These are phyloP conservation scores for Galium porrigens DNA, from an alignment of 305 asterid genomes.

Conservation along the genomic window DNA sequence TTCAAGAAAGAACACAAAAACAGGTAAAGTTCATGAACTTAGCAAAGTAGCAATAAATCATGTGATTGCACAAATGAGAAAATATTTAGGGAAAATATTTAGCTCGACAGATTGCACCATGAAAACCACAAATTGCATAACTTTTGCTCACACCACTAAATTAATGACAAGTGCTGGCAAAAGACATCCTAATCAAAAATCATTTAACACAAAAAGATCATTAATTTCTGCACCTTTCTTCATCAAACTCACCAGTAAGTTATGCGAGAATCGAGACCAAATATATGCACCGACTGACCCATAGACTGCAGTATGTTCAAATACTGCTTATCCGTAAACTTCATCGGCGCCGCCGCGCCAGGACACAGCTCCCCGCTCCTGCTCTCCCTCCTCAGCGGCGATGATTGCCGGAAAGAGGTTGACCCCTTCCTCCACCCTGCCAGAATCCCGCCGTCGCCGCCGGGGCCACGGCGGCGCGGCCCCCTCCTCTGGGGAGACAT, in stretches of 20 bases:
- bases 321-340: slow-evolving; percentile 59
- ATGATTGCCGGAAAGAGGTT: slow-evolving; percentile 41
- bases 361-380: slow-evolving; percentile 19
- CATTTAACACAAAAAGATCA: background rate
- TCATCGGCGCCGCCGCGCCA: slow-evolving; percentile 36
- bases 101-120: background rate
- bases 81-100: slow-evolving; percentile 5
- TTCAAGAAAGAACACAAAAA: background rate
- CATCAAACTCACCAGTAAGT: slow-evolving; percentile 60
- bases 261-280: slow-evolving; percentile 40
- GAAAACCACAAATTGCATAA: slow-evolving; percentile 4
- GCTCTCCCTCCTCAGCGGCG: slow-evolving; percentile 72
- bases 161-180: background rate
- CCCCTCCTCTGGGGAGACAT: slow-evolving; percentile 56
- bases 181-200: slow-evolving; percentile 9
- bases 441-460: slow-evolving; percentile 23
- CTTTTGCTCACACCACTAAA: background rate
- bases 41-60: background rate
- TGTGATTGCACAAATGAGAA: slow-evolving; percentile 1
- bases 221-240: background rate
- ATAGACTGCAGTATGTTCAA: slow-evolving; percentile 76
- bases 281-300: slow-evolving; percentile 73
- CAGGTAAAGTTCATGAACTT: background rate
- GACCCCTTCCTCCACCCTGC: slow-evolving; percentile 45
- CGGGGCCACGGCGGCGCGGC: slow-evolving; percentile 27